phyloP scores from a whole-genome alignment of 257 asterid genomes.

The Fraxinus excelsior region DNA sequence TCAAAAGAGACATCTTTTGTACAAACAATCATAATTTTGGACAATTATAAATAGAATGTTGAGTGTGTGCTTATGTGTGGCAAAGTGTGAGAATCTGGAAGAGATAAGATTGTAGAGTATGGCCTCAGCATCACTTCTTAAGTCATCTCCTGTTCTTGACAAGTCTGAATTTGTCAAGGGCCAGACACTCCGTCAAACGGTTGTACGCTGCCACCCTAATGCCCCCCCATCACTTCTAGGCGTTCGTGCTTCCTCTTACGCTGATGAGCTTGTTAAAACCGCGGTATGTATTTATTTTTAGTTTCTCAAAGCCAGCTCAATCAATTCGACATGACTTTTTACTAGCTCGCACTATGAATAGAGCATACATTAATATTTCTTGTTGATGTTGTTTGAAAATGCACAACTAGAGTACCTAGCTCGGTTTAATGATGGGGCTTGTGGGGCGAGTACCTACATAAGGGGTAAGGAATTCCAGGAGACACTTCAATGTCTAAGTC shows the following conservation, averaged over 20 bases:
- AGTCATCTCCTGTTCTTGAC: conserved; percentile 52
- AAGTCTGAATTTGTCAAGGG: conserved; percentile 59
- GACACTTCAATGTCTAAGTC: too few species aligned
- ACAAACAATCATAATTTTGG: neutral
- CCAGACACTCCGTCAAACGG: conserved; percentile 43
- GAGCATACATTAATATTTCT: too few species aligned
- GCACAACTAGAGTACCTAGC: neutral
- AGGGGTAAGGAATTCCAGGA: neutral
- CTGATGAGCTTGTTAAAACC: conserved; percentile 62
- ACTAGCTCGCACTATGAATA: neutral
- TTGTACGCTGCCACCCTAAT: conserved; percentile 36
- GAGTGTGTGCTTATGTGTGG: conserved; percentile 30
- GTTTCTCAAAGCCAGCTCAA: neutral
- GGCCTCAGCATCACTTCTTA: conserved; percentile 65
- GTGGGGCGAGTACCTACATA: neutral
- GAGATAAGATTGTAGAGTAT: conserved; percentile 46
- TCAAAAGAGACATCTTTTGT: conserved; percentile 43
- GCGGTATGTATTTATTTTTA: conserved; percentile 34
- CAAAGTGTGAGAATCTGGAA: conserved; percentile 28
- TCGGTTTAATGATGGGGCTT: neutral
- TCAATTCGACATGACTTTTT: neutral
- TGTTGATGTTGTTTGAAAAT: neutral
- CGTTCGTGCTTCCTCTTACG: conserved; percentile 50
- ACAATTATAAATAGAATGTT: conserved; percentile 27
- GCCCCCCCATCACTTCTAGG: conserved; percentile 33